Percentiles rank a stretch among this genome's conserved stretches.
Conservation (phyloP, 2,329 filamentous ascomycete species). For the Alternaria viburni region DNA sequence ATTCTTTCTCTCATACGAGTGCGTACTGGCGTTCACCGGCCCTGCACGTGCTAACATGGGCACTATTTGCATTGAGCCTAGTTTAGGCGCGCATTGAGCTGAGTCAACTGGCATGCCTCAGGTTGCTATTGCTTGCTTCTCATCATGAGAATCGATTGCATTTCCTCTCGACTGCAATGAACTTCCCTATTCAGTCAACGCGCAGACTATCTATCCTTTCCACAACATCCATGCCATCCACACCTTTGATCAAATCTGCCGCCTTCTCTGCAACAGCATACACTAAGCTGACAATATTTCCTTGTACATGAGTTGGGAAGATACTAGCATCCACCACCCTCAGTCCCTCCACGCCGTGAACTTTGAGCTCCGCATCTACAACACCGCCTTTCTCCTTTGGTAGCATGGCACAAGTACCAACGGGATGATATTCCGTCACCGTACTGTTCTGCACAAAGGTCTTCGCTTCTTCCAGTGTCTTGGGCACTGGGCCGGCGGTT, state of each 20-base stretch:
- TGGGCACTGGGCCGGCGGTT: conserved; percentile 14
- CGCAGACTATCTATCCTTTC: not conserved
- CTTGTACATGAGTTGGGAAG: conserved; percentile 27
- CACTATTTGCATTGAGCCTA: not conserved
- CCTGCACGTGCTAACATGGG: not conserved
- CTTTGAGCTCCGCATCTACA: conserved; percentile 33
- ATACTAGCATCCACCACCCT: conserved; percentile 39
- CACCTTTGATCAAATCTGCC: conserved; percentile 25
- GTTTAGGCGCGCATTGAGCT: not conserved
- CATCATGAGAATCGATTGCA: not conserved
- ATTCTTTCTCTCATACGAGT: not conserved
- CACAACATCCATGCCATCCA: not conserved
- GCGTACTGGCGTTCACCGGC: not conserved
- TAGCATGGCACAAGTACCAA: conserved; percentile 46
- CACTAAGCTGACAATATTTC: conserved; percentile 29
- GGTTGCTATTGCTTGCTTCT: not conserved
- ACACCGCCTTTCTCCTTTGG: conserved; percentile 36
- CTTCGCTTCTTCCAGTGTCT: conserved; percentile 22
- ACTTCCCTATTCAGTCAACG: not conserved
- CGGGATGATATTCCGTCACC: conserved; percentile 34
- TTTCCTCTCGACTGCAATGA: not conserved
- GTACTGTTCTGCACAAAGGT: conserved; percentile 15
- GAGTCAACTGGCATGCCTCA: not conserved
- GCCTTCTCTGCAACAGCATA: conserved; percentile 38
- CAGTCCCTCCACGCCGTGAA: conserved; percentile 39